Evolutionary conservation across 805 yeast species (phyloP).

Genomic region (Wickerhamomyces chambardii): DNA sequence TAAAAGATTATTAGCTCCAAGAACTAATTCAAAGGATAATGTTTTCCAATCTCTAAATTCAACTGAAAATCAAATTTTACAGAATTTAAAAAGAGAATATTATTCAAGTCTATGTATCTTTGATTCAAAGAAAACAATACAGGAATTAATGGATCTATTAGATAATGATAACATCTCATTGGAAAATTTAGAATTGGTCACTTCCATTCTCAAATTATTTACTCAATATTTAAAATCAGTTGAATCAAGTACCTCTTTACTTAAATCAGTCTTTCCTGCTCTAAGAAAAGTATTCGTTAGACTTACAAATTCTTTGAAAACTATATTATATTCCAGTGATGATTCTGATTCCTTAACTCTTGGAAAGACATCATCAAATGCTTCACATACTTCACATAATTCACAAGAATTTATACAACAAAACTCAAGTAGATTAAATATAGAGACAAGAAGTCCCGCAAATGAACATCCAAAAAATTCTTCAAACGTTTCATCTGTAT

Average conservation of each 20-base stretch:
- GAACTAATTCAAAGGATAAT: slow-evolving; percentile 8
- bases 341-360: slow-evolving; percentile 9
- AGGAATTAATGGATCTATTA: slow-evolving; percentile 12
- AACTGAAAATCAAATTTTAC: slow-evolving; percentile 14
- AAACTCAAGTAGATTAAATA: too few relatives aligned
- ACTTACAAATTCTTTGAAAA: slow-evolving; percentile 10
- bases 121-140: slow-evolving; percentile 10
- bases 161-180: slow-evolving; percentile 22
- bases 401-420: slow-evolving; percentile 2
- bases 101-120: slow-evolving; percentile 16
- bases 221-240: slow-evolving; percentile 20
- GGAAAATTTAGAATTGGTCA: slow-evolving; percentile 22
- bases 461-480: neutral
- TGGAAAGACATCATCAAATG: slow-evolving; percentile 9
- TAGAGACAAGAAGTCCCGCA: neutral
- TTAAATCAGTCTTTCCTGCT: slow-evolving; percentile 19
- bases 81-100: slow-evolving; percentile 21
- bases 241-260: slow-evolving; percentile 14
- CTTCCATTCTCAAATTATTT: slow-evolving; percentile 26
- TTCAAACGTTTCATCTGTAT: slow-evolving; percentile 11
- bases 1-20: slow-evolving; percentile 14
- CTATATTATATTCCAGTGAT: slow-evolving; percentile 9
- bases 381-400: slow-evolving; percentile 9
- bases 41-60: slow-evolving; percentile 2
- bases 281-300: slow-evolving; percentile 19